These are phyloP conservation scores for Agarophyton chilense DNA, from an alignment of 23 red algal genomes.

Conservation along the genomic window DNA sequence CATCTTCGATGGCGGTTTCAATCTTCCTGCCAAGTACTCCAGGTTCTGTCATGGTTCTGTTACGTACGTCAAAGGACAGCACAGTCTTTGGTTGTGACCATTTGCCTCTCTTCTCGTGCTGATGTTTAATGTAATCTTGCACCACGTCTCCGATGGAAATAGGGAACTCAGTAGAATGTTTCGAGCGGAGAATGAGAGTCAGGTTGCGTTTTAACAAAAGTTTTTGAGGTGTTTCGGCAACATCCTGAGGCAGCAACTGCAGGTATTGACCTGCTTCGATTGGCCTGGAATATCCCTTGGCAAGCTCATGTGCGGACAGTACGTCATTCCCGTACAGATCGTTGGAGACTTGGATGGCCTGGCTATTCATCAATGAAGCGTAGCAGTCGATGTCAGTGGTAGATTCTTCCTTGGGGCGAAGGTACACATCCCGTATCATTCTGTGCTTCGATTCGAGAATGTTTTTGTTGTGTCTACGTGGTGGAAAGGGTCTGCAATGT, in stretches of 20 bases:
- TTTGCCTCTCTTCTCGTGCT: not conserved
- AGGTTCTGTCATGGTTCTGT: not conserved
- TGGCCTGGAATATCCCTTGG: constrained; percentile 32
- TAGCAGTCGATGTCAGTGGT: no score
- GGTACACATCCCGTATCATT: constrained; percentile 8
- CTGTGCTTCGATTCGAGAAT: constrained; percentile 38
- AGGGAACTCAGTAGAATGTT: not conserved
- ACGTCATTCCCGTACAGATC: constrained; percentile 33
- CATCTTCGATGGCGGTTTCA: constrained; percentile 5
- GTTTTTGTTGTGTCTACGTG: constrained; percentile 46
- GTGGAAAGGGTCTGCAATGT: not conserved
- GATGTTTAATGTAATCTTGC: constrained; percentile 7
- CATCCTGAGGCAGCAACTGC: not conserved
- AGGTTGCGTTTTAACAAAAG: constrained; percentile 37
- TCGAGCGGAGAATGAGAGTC: constrained; percentile 22
- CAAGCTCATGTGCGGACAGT: constrained; percentile 17
- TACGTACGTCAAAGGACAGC: not conserved
- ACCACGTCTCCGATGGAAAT: constrained; percentile 27
- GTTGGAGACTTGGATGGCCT: constrained; percentile 20
- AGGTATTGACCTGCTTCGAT: not conserved
- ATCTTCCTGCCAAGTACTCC: not conserved
- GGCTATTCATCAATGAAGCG: not conserved
- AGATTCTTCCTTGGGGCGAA: not conserved
- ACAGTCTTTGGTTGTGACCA: not conserved
- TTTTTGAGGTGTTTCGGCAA: not conserved